These are phyloP conservation scores for Arctostaphylos glauca DNA, from an alignment of 148 eudicot genomes.

Conservation along the genomic window DNA sequence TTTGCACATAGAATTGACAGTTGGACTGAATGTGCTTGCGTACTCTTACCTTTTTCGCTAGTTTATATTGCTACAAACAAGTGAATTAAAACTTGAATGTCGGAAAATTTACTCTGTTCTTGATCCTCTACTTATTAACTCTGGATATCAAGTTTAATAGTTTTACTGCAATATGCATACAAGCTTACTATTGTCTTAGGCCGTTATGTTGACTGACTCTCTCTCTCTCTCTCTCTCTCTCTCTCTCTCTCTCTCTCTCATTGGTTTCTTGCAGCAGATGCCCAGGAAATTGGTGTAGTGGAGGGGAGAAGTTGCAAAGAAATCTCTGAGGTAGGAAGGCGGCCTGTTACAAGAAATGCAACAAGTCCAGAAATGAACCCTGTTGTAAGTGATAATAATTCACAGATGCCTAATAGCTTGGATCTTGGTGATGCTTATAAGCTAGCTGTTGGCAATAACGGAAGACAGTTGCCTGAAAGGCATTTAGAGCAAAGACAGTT, in stretches of 20 bases:
- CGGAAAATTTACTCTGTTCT: neutral
- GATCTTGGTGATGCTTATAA: conserved; percentile 92
- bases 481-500: conserved; percentile 64
- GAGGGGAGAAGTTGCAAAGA: conserved; percentile 21
- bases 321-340: conserved; percentile 26
- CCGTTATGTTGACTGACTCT: conserved; percentile 11
- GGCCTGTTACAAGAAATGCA: conserved; percentile 23
- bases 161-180: neutral
- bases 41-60: too few relatives aligned
- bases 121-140: neutral
- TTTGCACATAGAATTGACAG: neutral
- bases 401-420: conserved; percentile 38
- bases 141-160: neutral
- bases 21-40: neutral
- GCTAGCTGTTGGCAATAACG: conserved; percentile 64
- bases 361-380: conserved; percentile 30
- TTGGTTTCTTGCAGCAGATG: conserved; percentile 3
- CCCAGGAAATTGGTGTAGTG: conserved; percentile 20
- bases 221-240: conserved; percentile 8
- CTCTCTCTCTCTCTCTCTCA: neutral
- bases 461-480: conserved; percentile 73
- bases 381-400: conserved; percentile 31
- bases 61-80: neutral
- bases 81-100: neutral
- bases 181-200: neutral